Evolutionary conservation across 2,329 filamentous ascomycete species (phyloP).

Genomic region (Aspergillus amoenus): DNA sequence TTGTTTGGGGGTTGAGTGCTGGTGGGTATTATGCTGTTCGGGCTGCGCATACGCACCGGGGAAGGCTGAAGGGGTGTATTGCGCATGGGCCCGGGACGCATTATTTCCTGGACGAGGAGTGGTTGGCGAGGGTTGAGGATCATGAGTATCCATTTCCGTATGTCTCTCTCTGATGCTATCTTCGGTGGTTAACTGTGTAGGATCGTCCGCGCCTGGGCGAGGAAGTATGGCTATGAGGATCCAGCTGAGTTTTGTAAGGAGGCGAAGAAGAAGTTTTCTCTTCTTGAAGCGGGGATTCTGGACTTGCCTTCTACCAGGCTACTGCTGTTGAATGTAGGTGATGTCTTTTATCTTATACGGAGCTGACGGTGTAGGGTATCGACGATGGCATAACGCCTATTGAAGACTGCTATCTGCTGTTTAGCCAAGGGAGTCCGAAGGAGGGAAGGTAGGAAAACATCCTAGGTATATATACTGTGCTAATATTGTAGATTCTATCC

Average conservation of each 20-base stretch:
- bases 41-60: constrained; percentile 65
- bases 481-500: constrained; percentile 50
- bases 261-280: constrained; percentile 61
- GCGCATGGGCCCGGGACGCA: constrained; percentile 65
- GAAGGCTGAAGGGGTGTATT: constrained; percentile 54
- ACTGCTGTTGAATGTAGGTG: constrained; percentile 59
- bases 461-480: not conserved
- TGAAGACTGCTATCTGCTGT: constrained; percentile 64
- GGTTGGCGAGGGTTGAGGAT: constrained; percentile 62
- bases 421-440: constrained; percentile 65
- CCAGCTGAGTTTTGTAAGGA: constrained; percentile 57
- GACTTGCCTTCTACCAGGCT: constrained; percentile 57
- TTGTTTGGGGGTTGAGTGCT: constrained; percentile 64
- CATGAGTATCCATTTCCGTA: constrained; percentile 66
- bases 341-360: not conserved
- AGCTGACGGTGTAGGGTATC: constrained; percentile 49
- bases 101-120: constrained; percentile 59
- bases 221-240: constrained; percentile 62
- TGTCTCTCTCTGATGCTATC: constrained; percentile 18
- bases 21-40: constrained; percentile 69
- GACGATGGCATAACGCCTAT: constrained; percentile 67
- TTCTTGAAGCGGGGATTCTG: constrained; percentile 60
- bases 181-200: constrained; percentile 25
- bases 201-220: constrained; percentile 54
- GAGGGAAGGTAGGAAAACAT: constrained; percentile 57